Evolutionary conservation across 345 rosid genomes (phyloP).

Genomic region (Adansonia digitata): DNA sequence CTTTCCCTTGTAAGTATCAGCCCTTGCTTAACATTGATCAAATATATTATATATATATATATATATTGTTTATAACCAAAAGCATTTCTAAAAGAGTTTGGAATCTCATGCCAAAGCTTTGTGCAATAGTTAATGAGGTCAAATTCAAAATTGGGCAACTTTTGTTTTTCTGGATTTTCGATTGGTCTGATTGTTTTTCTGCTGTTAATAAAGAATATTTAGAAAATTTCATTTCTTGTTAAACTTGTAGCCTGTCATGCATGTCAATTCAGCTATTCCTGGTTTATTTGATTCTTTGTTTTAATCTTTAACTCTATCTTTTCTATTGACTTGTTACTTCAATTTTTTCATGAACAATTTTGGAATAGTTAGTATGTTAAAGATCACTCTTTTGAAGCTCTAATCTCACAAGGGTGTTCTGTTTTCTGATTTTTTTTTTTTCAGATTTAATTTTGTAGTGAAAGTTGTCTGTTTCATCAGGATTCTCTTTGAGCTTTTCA

Average conservation of each 20-base stretch:
- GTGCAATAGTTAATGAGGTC: constrained; percentile 19
- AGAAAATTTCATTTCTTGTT: not conserved
- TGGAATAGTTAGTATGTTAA: not conserved
- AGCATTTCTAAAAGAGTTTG: constrained; percentile 38
- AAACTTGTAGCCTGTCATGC: not conserved
- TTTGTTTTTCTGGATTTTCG: not conserved
- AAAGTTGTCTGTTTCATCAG: too few relatives aligned
- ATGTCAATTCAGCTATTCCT: not conserved
- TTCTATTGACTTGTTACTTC: constrained; percentile 3
- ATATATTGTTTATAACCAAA: constrained; percentile 17
- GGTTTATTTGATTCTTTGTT: not conserved
- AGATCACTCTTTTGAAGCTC: constrained; percentile 11
- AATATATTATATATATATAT: too few relatives aligned
- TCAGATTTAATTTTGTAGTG: too few relatives aligned
- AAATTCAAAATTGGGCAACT: constrained; percentile 21
- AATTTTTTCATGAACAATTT: not conserved
- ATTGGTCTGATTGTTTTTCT: not conserved
- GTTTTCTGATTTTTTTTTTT: too few relatives aligned
- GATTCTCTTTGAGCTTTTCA: too few relatives aligned
- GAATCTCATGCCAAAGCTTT: constrained; percentile 34
- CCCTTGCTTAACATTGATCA: constrained; percentile 23
- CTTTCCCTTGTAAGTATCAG: constrained; percentile 51
- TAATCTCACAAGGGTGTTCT: not conserved
- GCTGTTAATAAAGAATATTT: too few relatives aligned
- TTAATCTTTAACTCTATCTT: not conserved